A percentile compares a stretch with the other conserved stretches of the same genome.
Conservation (phyloP, 768 basidiomycete genomes). For the Rickenella mellea region DNA sequence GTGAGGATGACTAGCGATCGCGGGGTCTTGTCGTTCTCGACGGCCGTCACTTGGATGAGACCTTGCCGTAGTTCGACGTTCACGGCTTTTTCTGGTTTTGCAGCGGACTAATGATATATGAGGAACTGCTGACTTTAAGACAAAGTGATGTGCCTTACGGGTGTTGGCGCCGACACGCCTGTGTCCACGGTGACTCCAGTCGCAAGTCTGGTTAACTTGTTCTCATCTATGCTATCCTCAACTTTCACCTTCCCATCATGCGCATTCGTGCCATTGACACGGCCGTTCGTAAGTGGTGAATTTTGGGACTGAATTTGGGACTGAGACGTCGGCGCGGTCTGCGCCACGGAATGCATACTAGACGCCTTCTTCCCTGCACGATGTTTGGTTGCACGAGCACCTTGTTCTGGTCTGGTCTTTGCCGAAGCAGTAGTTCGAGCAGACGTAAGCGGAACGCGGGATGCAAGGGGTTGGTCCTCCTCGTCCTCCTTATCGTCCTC, state of each 20-base stretch:
- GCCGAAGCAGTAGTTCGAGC: no score
- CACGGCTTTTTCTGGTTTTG: constrained; percentile 68
- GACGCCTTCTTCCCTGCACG: constrained; percentile 45
- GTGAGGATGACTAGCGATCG: constrained; percentile 80
- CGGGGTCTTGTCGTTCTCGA: constrained; percentile 72
- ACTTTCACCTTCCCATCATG: constrained; percentile 50
- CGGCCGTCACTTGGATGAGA: constrained; percentile 74
- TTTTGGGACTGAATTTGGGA: constrained; percentile 29
- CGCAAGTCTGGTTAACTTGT: constrained; percentile 65
- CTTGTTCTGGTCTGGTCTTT: no score
- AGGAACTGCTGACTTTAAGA: constrained; percentile 1
- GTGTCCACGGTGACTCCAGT: constrained; percentile 76
- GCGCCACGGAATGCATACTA: constrained; percentile 51
- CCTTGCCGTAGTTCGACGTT: constrained; percentile 71
- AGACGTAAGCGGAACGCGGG: constrained; percentile 17
- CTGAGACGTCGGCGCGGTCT: constrained; percentile 39
- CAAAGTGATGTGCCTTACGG: constrained; percentile 26
- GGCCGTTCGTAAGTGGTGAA: constrained; percentile 28
- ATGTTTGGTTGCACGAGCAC: constrained; percentile 13
- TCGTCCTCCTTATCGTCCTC: constrained; percentile 43
- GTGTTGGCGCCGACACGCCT: constrained; percentile 32
- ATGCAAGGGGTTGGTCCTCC: constrained; percentile 48
- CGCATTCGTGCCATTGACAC: constrained; percentile 35
- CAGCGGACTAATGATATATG: constrained; percentile 31
- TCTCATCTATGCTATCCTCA: constrained; percentile 75